Conservation (phyloP, 495 filamentous ascomycete genomes). For the Penicillium soppii region DNA sequence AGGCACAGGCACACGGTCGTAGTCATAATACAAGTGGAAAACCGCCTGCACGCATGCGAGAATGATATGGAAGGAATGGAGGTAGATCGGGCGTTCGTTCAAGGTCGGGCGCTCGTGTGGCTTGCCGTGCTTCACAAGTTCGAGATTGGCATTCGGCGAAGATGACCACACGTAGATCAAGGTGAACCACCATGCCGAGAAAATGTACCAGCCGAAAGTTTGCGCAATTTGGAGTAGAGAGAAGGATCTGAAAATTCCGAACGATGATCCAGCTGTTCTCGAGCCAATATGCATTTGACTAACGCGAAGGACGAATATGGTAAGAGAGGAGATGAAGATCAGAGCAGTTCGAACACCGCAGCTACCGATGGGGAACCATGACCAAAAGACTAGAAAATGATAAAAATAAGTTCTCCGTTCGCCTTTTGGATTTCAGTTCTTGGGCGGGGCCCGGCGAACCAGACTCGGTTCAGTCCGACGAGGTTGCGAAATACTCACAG, state of each 20-base stretch:
- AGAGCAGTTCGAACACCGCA: slow-evolving; percentile 70
- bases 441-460: not conserved
- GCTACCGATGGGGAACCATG: slow-evolving; percentile 78
- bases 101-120: slow-evolving; percentile 70
- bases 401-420: slow-evolving; percentile 38
- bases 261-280: slow-evolving; percentile 67
- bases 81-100: slow-evolving; percentile 85
- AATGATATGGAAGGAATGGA: slow-evolving; percentile 66
- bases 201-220: slow-evolving; percentile 67
- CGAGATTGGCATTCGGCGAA: slow-evolving; percentile 60
- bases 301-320: slow-evolving; percentile 80
- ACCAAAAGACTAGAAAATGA: slow-evolving; percentile 72
- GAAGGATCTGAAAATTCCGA: slow-evolving; percentile 58
- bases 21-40: slow-evolving; percentile 70
- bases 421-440: not conserved
- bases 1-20: slow-evolving; percentile 65
- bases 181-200: slow-evolving; percentile 79
- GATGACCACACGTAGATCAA: slow-evolving; percentile 79
- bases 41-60: slow-evolving; percentile 68
- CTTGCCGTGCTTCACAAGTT: slow-evolving; percentile 66
- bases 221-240: slow-evolving; percentile 60
- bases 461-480: not conserved
- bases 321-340: slow-evolving; percentile 65
- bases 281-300: slow-evolving; percentile 71
- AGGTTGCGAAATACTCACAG: slow-evolving; percentile 46